These are phyloP conservation scores for Elongisporangium anandrum DNA, from an alignment of 352 stramenopile species.

Conservation along the genomic window DNA sequence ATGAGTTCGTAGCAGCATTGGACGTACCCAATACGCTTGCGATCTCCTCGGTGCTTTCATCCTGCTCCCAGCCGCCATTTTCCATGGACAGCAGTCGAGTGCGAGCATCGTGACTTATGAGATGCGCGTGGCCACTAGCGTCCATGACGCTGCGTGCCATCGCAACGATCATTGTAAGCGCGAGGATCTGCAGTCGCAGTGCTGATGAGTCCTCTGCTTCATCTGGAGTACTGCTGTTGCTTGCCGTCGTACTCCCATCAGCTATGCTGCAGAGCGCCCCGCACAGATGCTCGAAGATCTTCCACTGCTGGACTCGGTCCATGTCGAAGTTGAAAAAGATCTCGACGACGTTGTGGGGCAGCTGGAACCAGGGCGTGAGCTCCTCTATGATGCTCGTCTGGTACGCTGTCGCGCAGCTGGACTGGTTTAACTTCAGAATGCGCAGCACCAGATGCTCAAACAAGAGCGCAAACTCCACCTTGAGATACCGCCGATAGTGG, in stretches of 20 bases:
- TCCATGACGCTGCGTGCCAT: slow-evolving; percentile 86
- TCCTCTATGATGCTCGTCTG: slow-evolving; percentile 80
- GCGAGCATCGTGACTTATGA: slow-evolving; percentile 78
- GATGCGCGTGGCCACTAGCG: slow-evolving; percentile 74
- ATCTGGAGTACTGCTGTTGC: slow-evolving; percentile 10
- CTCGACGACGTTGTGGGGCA: slow-evolving; percentile 84
- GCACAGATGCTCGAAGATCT: slow-evolving; percentile 85
- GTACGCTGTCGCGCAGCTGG: slow-evolving; percentile 9
- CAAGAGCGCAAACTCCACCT: slow-evolving; percentile 76
- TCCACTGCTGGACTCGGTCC: slow-evolving; percentile 85
- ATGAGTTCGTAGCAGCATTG: neutral
- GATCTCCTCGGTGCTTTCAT: slow-evolving; percentile 24
- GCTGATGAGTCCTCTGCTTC: slow-evolving; percentile 35
- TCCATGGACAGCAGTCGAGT: slow-evolving; percentile 82
- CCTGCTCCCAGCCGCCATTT: slow-evolving; percentile 79
- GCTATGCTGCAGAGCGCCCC: slow-evolving; percentile 68
- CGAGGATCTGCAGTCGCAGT: slow-evolving; percentile 47
- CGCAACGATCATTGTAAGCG: slow-evolving; percentile 68
- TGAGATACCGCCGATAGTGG: slow-evolving; percentile 77
- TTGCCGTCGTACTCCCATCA: slow-evolving; percentile 34
- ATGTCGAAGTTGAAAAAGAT: slow-evolving; percentile 89
- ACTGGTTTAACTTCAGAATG: slow-evolving; percentile 42
- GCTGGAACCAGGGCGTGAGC: slow-evolving; percentile 70
- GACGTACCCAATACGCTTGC: neutral
- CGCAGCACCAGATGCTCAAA: slow-evolving; percentile 82